These are phyloP conservation scores for Piloderma croceum DNA, from an alignment of 768 basidiomycete species.

Conservation along the genomic window DNA sequence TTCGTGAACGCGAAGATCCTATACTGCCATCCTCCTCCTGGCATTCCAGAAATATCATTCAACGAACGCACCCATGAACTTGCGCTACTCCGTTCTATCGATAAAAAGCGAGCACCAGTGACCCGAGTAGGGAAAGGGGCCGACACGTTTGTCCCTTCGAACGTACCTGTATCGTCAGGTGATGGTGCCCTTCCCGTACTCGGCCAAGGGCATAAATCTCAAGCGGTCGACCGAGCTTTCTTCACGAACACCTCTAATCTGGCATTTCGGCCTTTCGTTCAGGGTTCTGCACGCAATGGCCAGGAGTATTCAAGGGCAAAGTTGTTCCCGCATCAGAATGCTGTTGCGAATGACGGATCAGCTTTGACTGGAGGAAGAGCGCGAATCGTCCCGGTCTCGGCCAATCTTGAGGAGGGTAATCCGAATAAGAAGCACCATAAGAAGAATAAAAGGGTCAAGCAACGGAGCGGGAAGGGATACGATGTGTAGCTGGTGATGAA, in stretches of 20 bases:
- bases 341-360: conserved; percentile 75
- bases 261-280: conserved; percentile 57
- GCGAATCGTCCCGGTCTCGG: conserved; percentile 38
- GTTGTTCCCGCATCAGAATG: conserved; percentile 80
- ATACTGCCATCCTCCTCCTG: conserved; percentile 87
- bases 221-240: conserved; percentile 75
- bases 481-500: too few relatives aligned
- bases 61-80: conserved; percentile 66
- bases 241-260: conserved; percentile 56
- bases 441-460: conserved; percentile 74
- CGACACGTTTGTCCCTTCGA: conserved; percentile 68
- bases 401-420: conserved; percentile 27
- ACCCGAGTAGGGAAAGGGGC: conserved; percentile 83
- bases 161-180: conserved; percentile 16
- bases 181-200: conserved; percentile 24
- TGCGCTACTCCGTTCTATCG: conserved; percentile 50
- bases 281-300: conserved; percentile 52
- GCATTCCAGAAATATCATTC: conserved; percentile 56
- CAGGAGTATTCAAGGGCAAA: conserved; percentile 57
- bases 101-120: conserved; percentile 85
- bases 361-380: conserved; percentile 41
- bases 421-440: conserved; percentile 82
- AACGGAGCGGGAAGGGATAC: conserved; percentile 90
- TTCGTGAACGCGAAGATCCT: conserved; percentile 93
- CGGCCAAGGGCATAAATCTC: conserved; percentile 49